Evolutionary conservation across 2,329 filamentous ascomycete genomes (phyloP).

Genomic region (Botryotinia narcissicola): DNA sequence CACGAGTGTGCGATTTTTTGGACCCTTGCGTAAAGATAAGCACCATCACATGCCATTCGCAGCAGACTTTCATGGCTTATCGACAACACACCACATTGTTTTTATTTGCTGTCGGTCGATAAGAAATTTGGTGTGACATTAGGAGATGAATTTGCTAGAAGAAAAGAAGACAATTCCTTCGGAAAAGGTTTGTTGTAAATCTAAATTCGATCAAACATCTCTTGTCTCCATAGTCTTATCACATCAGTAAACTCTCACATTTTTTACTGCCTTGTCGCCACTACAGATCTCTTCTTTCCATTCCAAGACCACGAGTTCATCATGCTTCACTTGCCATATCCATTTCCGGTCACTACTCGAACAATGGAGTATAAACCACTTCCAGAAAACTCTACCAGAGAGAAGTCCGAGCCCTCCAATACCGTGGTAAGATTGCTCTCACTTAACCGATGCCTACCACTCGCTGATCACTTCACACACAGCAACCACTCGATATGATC

Average conservation of each 20-base stretch:
- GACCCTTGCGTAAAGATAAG: constrained; percentile 19
- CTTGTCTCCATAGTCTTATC: neutral
- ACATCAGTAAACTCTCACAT: neutral
- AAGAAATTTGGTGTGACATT: neutral
- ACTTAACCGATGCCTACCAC: neutral
- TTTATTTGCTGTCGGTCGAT: neutral
- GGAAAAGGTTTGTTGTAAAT: neutral
- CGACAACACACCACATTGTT: constrained; percentile 5
- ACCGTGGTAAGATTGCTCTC: neutral
- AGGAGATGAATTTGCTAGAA: neutral
- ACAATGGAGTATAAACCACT: constrained; percentile 17
- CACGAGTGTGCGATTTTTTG: constrained; percentile 9
- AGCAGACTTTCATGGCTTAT: constrained; percentile 19
- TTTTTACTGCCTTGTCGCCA: neutral
- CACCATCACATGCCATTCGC: constrained; percentile 20
- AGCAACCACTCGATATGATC: constrained; percentile 13
- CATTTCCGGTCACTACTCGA: neutral
- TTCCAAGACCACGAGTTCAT: neutral
- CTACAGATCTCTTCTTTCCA: neutral
- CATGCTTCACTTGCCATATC: constrained; percentile 10
- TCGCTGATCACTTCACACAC: neutral
- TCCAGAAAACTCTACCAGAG: constrained; percentile 7
- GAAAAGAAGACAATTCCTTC: constrained; percentile 1
- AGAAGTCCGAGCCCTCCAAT: constrained; percentile 1
- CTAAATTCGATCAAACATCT: neutral